Evolutionary conservation across 192 early-diverging fungal species (phyloP), one percentile per base, ranked within the genome.

Genomic region (Umbelopsis sp.): DNA sequence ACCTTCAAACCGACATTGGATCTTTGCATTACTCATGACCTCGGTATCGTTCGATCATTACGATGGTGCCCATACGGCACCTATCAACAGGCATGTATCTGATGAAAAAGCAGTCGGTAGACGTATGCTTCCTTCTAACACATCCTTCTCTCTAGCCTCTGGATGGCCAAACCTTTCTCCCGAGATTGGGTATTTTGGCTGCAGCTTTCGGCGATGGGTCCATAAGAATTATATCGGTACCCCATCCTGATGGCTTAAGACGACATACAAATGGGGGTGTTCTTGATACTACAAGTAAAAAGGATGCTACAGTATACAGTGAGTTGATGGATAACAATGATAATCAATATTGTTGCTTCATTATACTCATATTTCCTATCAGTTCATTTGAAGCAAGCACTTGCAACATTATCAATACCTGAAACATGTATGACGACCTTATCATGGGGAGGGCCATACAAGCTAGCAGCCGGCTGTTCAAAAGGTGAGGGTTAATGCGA

Each of bases 51-150:
- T 7, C 65, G 58, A 44, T 74, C 78, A 33, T 45, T 81, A 46
- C 68, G 74, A 48, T 83, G 82, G 82, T 81, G 80, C 64, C 80
- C 80, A 25, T 81, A 81, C 49, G 82, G 82, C 6, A 67, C 77
- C 5, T 73, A 81, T 66, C 77, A 83, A 30, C 66, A 78, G 35
- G 65, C 64, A 66, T 35, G 30, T 35, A 49, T 12, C 11, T 5
- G 12, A 2, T 8, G 55, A 15, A 18, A 18, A 6, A 22, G 7
- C 3, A 47, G 27, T 23, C 5, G 18, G 18, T 51, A 2, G 49
- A 22, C 5, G 15, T n/a, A 4, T 30, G 20, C 18, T 11, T 0
- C 1, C 18, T 6, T 9, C 21, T 51, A 51, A 70, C 35, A n/a
- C 25, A 33, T 16, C 16, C 16, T 52, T 25, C 22, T 25, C 13